Evolutionary conservation across 139 green algal genomes (phyloP), one percentile per base, ranked within the genome.

Genomic region (Yamagishiella unicocca): DNA sequence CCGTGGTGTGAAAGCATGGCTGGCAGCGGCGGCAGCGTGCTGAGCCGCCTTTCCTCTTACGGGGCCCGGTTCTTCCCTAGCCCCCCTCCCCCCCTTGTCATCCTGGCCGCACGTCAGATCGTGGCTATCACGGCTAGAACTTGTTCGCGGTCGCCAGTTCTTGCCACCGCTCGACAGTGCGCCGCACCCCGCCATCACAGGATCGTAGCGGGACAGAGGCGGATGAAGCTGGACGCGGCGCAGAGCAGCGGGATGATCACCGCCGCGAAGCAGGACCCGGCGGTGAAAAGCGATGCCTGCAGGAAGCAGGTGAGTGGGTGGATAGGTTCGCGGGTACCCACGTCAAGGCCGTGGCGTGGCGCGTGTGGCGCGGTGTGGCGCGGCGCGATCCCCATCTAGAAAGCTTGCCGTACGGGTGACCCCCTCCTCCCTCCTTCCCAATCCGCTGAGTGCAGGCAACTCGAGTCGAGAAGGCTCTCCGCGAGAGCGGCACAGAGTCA

Each of bases 241-340:
- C 89, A 92, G 77, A 64, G 3, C 0, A 43, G 42, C 4, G 71
- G 67, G 21, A 92, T 92, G 70, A 90, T 92, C 83, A 66, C 71
- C 6, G 29, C 35, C 1, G 89, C 89, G 14, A 84, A 84, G 45
- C 70, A 90, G 89, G 66, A 84, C 25, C 89, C 89, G 12, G 0
- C 2, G 2, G 40, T 21, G 35, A 87, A 87, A 46, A 4, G 0
- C 3, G 31, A 67, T 10, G 33, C 43, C 31, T 74, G 68, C 66
- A 54, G 2, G n/a, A 40, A 37, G 31, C 45, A 79, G 64, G 81
- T 87, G 81, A 2, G 81, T 40, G 77, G 1, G 1, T 29, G 45
- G n/a, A 29, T 29, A 6, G 31, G 21, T 71, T 12, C 50, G 12
- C 12, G 50, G 50, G 12, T 58, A 58, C 17, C 50, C n/a, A n/a